These are phyloP conservation scores for Gossypium turneri DNA, from an alignment of 345 rosid species.

Conservation along the genomic window DNA sequence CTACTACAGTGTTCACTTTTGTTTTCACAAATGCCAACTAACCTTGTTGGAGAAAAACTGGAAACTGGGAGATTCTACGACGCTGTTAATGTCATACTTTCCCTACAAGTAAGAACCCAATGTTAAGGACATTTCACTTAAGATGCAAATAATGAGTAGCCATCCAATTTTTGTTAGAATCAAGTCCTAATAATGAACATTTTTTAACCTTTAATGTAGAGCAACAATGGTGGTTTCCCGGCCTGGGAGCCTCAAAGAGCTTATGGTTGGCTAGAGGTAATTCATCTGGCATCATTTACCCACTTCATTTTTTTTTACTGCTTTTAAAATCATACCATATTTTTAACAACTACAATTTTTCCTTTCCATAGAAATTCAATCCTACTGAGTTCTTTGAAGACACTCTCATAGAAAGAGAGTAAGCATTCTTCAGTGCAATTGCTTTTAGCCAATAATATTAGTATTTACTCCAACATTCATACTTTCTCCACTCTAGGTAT, in stretches of 20 bases:
- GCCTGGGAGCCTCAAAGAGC: slow-evolving; percentile 56
- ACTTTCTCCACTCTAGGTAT: slow-evolving; percentile 26
- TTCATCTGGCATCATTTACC: background rate
- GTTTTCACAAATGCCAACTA: slow-evolving; percentile 38
- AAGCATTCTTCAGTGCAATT: slow-evolving; percentile 14
- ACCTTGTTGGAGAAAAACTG: slow-evolving; percentile 39
- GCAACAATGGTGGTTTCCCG: slow-evolving; percentile 47
- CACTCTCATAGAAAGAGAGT: slow-evolving; percentile 46
- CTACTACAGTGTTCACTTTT: slow-evolving; percentile 31
- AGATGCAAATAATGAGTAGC: background rate
- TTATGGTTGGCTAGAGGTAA: slow-evolving; percentile 47
- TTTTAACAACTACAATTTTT: background rate
- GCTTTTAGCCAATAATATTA: background rate
- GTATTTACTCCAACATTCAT: background rate
- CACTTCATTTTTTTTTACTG: background rate
- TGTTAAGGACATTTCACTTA: background rate
- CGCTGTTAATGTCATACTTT: slow-evolving; percentile 47
- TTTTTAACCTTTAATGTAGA: slow-evolving; percentile 19
- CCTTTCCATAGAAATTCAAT: slow-evolving; percentile 34
- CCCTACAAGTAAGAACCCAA: slow-evolving; percentile 35
- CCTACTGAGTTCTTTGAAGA: slow-evolving; percentile 53
- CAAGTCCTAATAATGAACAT: background rate
- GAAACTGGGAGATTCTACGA: slow-evolving; percentile 29
- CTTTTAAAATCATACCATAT: background rate
- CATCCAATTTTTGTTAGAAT: background rate